A percentile compares a stretch with the other conserved stretches of the same genome.
These are phyloP conservation scores for Didymella pinodella DNA, from an alignment of 2,329 filamentous ascomycete genomes.

Conservation along the genomic window DNA sequence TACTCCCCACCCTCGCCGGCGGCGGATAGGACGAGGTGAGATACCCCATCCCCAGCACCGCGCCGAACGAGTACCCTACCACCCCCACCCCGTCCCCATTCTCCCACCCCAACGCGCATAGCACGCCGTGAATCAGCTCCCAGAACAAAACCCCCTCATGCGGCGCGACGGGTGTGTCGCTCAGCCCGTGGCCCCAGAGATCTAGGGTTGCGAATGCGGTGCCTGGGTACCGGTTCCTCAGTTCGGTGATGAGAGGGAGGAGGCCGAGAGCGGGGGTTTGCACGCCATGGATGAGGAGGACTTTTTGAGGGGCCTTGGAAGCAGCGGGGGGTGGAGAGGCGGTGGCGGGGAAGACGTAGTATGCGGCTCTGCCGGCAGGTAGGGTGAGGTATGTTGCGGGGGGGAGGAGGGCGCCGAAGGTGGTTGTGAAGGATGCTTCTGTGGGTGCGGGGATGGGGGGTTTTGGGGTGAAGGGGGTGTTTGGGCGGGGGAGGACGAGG, in stretches of 20 bases:
- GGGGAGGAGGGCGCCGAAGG: slow-evolving; percentile 54
- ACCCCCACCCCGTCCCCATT: slow-evolving; percentile 49
- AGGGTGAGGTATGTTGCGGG: slow-evolving; percentile 48
- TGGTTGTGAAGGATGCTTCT: slow-evolving; percentile 48
- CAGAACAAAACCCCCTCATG: slow-evolving; percentile 57
- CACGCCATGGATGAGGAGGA: slow-evolving; percentile 61
- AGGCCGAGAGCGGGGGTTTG: slow-evolving; percentile 61
- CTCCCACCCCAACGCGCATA: slow-evolving; percentile 55
- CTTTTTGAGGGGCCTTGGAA: slow-evolving; percentile 27
- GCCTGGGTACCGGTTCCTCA: slow-evolving; percentile 49
- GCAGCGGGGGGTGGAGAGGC: slow-evolving; percentile 42
- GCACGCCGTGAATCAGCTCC: slow-evolving; percentile 49
- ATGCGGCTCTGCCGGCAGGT: slow-evolving; percentile 50
- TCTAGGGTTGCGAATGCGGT: slow-evolving; percentile 58
- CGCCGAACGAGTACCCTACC: slow-evolving; percentile 62
- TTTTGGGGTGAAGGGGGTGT: slow-evolving; percentile 8
- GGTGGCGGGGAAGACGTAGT: slow-evolving; percentile 49
- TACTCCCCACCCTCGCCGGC: not conserved
- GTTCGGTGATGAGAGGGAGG: slow-evolving; percentile 51
- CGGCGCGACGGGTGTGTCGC: slow-evolving; percentile 55
- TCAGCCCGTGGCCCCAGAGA: slow-evolving; percentile 64
- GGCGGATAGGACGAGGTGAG: not conserved
- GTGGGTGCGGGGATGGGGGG: slow-evolving; percentile 46
- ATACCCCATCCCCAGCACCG: slow-evolving; percentile 30
- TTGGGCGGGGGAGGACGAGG: slow-evolving; percentile 39